A percentile compares a stretch with the other conserved stretches of the same genome.
These are phyloP conservation scores for Kodamaea plutei DNA, from an alignment of 1,139 yeast genomes.

Conservation along the genomic window DNA sequence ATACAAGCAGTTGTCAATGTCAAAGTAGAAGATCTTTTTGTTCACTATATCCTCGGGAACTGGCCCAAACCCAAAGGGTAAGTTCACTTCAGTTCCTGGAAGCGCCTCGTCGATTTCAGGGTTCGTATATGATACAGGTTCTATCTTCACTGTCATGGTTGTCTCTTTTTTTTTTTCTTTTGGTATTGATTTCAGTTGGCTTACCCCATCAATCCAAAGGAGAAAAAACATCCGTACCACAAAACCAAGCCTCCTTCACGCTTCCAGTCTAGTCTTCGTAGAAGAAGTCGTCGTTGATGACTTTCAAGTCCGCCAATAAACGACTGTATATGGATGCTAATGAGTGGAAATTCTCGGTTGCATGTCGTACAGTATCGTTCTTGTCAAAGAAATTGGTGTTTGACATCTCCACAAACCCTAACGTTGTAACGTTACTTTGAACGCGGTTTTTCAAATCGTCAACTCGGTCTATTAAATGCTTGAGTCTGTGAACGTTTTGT, in stretches of 20 bases:
- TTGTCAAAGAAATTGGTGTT: slow-evolving; percentile 9
- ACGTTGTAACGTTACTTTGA: slow-evolving; percentile 9
- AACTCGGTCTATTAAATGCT: slow-evolving; percentile 7
- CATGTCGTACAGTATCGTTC: slow-evolving; percentile 12
- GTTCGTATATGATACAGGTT: slow-evolving; percentile 13
- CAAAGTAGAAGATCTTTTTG: slow-evolving; percentile 70
- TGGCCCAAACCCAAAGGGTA: slow-evolving; percentile 48
- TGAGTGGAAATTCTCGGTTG: slow-evolving; percentile 13
- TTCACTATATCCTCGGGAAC: slow-evolving; percentile 28
- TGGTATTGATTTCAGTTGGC: no score
- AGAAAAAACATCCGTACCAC: no score
- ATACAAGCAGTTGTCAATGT: slow-evolving; percentile 89
- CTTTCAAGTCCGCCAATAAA: slow-evolving; percentile 10
- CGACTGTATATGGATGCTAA: slow-evolving; percentile 12
- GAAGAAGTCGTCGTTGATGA: slow-evolving; percentile 14
- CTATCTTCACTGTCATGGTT: slow-evolving; percentile 9
- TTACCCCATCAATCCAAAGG: no score
- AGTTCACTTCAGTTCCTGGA: slow-evolving; percentile 34
- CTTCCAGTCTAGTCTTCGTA: no score
- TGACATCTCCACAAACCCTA: slow-evolving; percentile 7
- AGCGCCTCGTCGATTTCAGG: slow-evolving; percentile 15
- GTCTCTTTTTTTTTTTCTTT: neutral
- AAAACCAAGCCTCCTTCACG: no score
- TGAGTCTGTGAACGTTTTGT: slow-evolving; percentile 7
- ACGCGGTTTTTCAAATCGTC: slow-evolving; percentile 9